Evolutionary conservation across 805 yeast genomes (phyloP), one percentile per base, ranked within the genome.

Genomic region (Metschnikowia continentalis): DNA sequence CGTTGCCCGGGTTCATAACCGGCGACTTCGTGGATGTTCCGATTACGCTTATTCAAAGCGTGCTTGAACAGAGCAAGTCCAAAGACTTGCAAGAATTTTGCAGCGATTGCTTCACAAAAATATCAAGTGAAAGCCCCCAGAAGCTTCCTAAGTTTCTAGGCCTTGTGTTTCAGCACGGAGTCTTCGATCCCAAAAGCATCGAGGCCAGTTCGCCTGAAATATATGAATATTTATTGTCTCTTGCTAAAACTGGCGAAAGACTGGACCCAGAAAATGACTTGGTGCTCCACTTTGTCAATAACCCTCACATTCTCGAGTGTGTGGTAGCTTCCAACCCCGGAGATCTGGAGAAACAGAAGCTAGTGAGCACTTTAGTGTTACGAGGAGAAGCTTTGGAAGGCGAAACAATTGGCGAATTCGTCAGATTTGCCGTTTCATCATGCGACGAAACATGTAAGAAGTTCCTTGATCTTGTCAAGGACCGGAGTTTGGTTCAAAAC

Each of bases 51-150:
- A 65, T 41, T 8, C 43, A 32, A 46, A 48, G 23, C 33, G 32
- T 58, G 20, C 42, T 58, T 7, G 39, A 55, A 6, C n/a, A n/a
- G 13, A 42, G 41, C 7, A 23, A 38, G 2, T 42, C 48, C 1
- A 15, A 46, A 8, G 49, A 56, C 19, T 40, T 35, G 26, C 35
- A 26, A 6, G 52, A 40, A 20, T 20, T 58, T n/a, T 33, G 77
- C 37, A 69, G 72, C 50, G 70, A 68, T 36, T 55, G 64, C 26
- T 74, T 59, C 51, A 43, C 60, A n/a, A 74, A 71, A 37, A 46
- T 74, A 4, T 49, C 54, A 15, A 50, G 44, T 54, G 65, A 60
- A 6, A 54, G 54, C 17, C 59, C 61, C 19, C 15, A 43, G 5
- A 32, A 46, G 10, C 53, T 51, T 15, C 19, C 46, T 11, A 26